Conservation (phyloP, 2,329 filamentous ascomycete genomes). For the Rhytidhysteron rufulum region DNA sequence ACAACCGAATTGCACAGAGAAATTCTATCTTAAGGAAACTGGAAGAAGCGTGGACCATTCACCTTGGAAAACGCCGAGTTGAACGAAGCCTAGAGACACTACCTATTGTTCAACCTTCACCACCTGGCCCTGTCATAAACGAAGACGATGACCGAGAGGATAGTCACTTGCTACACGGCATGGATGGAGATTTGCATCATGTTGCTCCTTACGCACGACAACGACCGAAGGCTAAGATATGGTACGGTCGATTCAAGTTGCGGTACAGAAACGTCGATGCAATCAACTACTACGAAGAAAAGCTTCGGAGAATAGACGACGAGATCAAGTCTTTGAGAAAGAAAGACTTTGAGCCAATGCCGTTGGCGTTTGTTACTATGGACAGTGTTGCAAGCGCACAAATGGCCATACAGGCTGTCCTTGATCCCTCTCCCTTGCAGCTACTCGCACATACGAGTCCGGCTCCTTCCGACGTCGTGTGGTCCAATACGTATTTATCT, state of each 20-base stretch:
- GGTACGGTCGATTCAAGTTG: constrained; percentile 73
- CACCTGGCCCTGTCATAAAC: constrained; percentile 27
- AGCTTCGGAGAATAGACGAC: constrained; percentile 73
- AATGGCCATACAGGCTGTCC: constrained; percentile 92
- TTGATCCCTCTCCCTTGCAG: constrained; percentile 84
- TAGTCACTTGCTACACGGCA: constrained; percentile 56
- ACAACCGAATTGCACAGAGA: constrained; percentile 67
- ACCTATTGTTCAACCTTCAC: constrained; percentile 47
- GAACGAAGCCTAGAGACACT: constrained; percentile 47
- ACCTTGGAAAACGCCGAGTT: constrained; percentile 58
- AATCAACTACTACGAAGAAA: constrained; percentile 91
- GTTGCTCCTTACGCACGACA: constrained; percentile 43
- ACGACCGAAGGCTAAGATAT: constrained; percentile 68
- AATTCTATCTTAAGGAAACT: constrained; percentile 64
- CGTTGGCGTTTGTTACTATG: constrained; percentile 95
- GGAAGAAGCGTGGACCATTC: constrained; percentile 78
- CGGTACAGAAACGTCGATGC: constrained; percentile 75
- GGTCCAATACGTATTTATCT: constrained; percentile 86
- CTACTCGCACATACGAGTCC: constrained; percentile 83
- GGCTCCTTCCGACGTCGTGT: constrained; percentile 87
- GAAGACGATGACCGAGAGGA: constrained; percentile 51
- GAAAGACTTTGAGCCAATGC: constrained; percentile 72
- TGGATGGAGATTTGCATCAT: constrained; percentile 33
- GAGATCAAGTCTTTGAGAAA: constrained; percentile 66
- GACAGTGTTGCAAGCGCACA: constrained; percentile 88